A percentile compares a stretch with the other conserved stretches of the same genome.
Evolutionary conservation across 73 alveolate genomes (phyloP).

Genomic region (Effrenium voratum): DNA sequence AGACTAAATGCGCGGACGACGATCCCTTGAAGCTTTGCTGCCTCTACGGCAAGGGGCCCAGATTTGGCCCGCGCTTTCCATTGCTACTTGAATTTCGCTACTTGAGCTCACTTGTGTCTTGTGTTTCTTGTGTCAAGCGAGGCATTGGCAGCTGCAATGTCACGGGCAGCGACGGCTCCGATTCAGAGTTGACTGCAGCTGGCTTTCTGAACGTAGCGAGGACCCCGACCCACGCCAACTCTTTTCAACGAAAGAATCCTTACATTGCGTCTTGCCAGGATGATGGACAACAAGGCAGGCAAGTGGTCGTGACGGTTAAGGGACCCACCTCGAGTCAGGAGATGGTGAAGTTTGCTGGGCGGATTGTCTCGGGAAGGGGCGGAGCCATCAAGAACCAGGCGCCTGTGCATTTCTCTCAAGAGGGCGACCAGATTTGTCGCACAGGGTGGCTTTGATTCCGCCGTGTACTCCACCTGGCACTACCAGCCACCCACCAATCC

Average conservation of each 20-base stretch:
- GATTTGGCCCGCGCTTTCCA: too few species aligned
- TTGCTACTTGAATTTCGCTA: neutral
- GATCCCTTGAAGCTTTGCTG: slow-evolving; percentile 69
- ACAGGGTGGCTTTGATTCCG: slow-evolving; percentile 24
- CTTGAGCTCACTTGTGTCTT: too few species aligned
- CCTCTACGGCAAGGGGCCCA: slow-evolving; percentile 23
- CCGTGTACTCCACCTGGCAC: slow-evolving; percentile 62
- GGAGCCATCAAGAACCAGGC: slow-evolving; percentile 75
- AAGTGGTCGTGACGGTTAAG: neutral
- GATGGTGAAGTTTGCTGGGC: slow-evolving; percentile 87
- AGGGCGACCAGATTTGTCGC: neutral
- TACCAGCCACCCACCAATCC: slow-evolving; percentile 83
- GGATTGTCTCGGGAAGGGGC: slow-evolving; percentile 31
- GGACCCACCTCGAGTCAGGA: slow-evolving; percentile 22
- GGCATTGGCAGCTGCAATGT: slow-evolving; percentile 49
- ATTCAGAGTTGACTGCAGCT: slow-evolving; percentile 52
- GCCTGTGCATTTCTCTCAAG: too few species aligned
- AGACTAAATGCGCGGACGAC: slow-evolving; percentile 61
- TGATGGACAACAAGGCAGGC: slow-evolving; percentile 68
- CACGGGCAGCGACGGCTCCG: slow-evolving; percentile 78
- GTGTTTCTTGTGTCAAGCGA: too few species aligned
- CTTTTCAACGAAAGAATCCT: too few species aligned
- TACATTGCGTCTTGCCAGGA: neutral
- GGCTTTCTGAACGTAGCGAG: slow-evolving; percentile 52
- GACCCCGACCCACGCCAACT: neutral